Evolutionary conservation across 345 rosid genomes (phyloP).

Genomic region (Adansonia digitata): DNA sequence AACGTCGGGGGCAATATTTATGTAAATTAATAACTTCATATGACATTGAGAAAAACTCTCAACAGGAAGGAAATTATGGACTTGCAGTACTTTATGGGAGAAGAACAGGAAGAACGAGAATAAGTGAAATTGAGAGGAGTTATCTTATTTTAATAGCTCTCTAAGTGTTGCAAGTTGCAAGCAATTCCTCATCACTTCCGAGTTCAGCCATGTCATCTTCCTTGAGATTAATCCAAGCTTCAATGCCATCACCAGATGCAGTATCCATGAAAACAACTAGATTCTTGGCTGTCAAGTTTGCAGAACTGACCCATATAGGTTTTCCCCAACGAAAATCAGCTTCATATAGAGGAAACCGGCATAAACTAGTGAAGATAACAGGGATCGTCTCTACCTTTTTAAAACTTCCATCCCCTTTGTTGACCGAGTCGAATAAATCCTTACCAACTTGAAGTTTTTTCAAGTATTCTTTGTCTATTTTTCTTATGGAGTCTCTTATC

Average conservation of each 20-base stretch:
- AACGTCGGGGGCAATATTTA: no score
- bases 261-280: not conserved
- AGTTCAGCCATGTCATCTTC: not conserved
- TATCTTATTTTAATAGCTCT: not conserved
- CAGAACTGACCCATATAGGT: not conserved
- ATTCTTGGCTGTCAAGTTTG: not conserved
- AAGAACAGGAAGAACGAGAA: no score
- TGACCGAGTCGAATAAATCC: not conserved
- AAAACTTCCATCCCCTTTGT: not conserved
- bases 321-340: conserved; percentile 11
- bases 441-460: not conserved
- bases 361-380: not conserved
- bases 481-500: not conserved
- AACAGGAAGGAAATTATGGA: no score
- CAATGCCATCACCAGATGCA: not conserved
- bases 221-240: not conserved
- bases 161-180: not conserved
- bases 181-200: not conserved
- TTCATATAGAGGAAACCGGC: conserved; percentile 4
- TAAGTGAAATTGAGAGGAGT: no score
- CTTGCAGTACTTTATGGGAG: no score
- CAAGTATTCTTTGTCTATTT: not conserved
- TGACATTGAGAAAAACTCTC: no score
- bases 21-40: no score
- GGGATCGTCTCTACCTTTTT: not conserved